Evolutionary conservation across 129 eudicot species (phyloP), one percentile per base, ranked within the genome.

Genomic region (Helianthus tuberosus): DNA sequence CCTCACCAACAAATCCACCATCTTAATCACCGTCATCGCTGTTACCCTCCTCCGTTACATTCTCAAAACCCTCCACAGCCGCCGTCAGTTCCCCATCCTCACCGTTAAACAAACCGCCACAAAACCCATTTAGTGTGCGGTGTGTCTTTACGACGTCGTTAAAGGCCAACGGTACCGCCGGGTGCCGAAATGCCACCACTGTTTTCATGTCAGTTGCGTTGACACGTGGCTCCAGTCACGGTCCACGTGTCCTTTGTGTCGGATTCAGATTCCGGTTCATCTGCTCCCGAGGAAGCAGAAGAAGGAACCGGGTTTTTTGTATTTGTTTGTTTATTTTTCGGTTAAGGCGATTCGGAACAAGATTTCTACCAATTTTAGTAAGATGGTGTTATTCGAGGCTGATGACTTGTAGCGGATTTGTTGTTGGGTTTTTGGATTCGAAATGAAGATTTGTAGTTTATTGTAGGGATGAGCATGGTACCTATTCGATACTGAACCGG

Each of bases 241-340:
- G 5, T 67, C 84, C 6, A 87, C 92, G 1, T 87, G 92, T 35
- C 92, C 92, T 2, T 69, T 87, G 12, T 87, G 92, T 58, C 84
- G 92, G 62, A 43, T 51, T 38, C 70, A 81, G 67, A 67, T 87
- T 11, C 75, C 82, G 2, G 8, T 73, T 63, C 78, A 75, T 73
- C 68, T 68, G 50, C 79, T 76, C 50, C 81, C 88, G 2, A 71
- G 48, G 35, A 73, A 55, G n/a, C 57, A 76, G 32, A 50, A 57
- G 36, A 70, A 69, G 50, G 51, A 73, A 2, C 62, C 35, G 15
- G 66, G 65, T 43, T 47, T 86, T 66, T 32, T 66, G 39, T 74
- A 75, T 53, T 25, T 39, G 60, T n/a, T 85, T 76, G 1, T 84
- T 75, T 73, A 66, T n/a, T 82, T 77, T 55, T 35, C 79, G 12